Base-by-base conservation (phyloP, 2,329 filamentous ascomycete species). In the Trichoderma sp. region DNA sequence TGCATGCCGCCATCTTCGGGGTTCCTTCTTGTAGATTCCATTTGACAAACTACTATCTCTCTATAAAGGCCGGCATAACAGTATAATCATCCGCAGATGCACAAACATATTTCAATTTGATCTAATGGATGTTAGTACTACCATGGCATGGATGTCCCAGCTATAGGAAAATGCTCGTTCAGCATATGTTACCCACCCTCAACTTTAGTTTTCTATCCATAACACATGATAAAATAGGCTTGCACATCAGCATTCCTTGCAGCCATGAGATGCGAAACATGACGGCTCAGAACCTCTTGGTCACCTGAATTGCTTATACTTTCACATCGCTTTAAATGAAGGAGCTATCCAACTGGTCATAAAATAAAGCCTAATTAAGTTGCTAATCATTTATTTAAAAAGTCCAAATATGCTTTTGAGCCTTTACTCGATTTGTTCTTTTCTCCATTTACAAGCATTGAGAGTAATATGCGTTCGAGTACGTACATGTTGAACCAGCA, bases 381-480 rank as follows among this genome's bases (percentile, higher is more conserved):
- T 43, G 39, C 39, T 43, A n/a, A 9, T 0, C 18, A 43, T 43
- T 43, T 43, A n/a, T 18, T 43, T n/a, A 43, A 2, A 9, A 43
- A n/a, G 39, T n/a, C 3, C 39, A 43, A 43, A 7, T 43, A n/a
- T 4, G 18, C 39, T 2, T 43, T 43, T n/a, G 15, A 9, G 3
- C 3, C 39, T 9, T 43, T 4, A 8, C 39, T n/a, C 39, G 15
- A n/a, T n/a, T n/a, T n/a, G 7, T n/a, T 9, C 39, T 51, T 26
- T 34, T 34, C 26, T 18, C 24, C 3, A 6, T 36, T 53, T 62
- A 70, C 18, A 70, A 53, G 30, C 67, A 70, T 61, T 70, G 67
- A 61, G 67, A 70, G 67, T 70, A 70, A 53, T 70, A 70, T 15
- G 28, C n/a, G 9, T 70, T 70, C 21, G n/a, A 21, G 30, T 62